Evolutionary conservation across 495 filamentous ascomycete genomes (phyloP).

Genomic region (Penicillium cataractarum): DNA sequence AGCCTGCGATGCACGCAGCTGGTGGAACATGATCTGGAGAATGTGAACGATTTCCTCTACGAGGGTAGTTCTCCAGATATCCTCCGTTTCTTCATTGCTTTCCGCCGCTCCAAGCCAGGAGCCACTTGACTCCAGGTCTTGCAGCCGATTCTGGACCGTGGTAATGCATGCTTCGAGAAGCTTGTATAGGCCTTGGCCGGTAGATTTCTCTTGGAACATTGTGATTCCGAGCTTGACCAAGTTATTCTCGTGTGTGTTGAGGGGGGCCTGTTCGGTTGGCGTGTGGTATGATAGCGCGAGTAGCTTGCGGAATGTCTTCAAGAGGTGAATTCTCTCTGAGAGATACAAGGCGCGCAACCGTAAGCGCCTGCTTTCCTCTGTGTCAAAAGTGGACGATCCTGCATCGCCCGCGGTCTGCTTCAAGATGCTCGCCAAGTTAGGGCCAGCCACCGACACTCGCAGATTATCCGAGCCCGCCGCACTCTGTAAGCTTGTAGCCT

Average conservation of each 20-base stretch:
- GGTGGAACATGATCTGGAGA: constrained; percentile 72
- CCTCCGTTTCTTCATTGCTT: constrained; percentile 55
- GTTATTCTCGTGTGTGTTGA: constrained; percentile 9
- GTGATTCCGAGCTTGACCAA: constrained; percentile 35
- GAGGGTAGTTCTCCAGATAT: constrained; percentile 63
- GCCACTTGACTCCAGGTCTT: constrained; percentile 49
- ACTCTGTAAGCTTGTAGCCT: constrained; percentile 66
- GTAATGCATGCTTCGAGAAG: constrained; percentile 47
- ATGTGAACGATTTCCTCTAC: constrained; percentile 72
- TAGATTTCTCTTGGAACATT: constrained; percentile 37
- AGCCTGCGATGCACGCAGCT: constrained; percentile 59
- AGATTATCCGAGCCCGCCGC: constrained; percentile 63
- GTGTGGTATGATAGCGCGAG: constrained; percentile 38
- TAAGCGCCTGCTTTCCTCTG: constrained; percentile 56
- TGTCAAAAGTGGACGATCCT: constrained; percentile 59
- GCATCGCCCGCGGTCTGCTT: constrained; percentile 44
- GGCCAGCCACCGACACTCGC: constrained; percentile 51
- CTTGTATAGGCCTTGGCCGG: constrained; percentile 28
- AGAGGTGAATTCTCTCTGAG: constrained; percentile 59
- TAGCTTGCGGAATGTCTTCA: constrained; percentile 51
- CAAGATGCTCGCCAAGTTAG: constrained; percentile 44
- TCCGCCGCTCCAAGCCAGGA: constrained; percentile 55
- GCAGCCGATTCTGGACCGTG: constrained; percentile 49
- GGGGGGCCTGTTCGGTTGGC: constrained; percentile 10
- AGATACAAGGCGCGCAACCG: constrained; percentile 71